phyloP scores from a whole-genome alignment of 1,139 yeast genomes.

The Yamadazyma sp. region DNA sequence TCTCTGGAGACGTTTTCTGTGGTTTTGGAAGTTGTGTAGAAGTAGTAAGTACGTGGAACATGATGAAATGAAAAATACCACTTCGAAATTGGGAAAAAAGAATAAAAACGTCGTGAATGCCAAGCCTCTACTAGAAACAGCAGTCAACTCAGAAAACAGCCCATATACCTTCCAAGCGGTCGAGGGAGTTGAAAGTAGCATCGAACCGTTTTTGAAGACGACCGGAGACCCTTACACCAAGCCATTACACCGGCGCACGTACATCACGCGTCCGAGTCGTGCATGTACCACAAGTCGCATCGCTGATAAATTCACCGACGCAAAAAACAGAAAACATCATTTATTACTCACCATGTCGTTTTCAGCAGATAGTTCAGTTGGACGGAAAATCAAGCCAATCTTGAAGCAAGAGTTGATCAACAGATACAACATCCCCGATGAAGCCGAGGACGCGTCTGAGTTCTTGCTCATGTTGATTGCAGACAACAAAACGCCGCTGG shows the following conservation, averaged over 20 bases:
- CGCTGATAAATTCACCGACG: background rate
- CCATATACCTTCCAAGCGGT: too few relatives aligned
- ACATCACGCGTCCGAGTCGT: background rate
- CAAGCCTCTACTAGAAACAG: too few relatives aligned
- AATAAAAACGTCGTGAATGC: too few relatives aligned
- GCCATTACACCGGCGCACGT: background rate
- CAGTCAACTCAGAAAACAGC: too few relatives aligned
- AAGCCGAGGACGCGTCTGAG: constrained; percentile 78
- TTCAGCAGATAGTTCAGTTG: constrained; percentile 45
- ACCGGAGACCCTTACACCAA: background rate
- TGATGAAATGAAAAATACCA: too few relatives aligned
- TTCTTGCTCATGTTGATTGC: constrained; percentile 72
- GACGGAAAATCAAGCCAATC: constrained; percentile 35
- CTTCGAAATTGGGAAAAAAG: too few relatives aligned
- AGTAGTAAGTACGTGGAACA: too few relatives aligned
- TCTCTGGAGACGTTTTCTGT: too few relatives aligned
- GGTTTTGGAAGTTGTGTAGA: too few relatives aligned
- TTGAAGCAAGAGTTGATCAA: constrained; percentile 38
- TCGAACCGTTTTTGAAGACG: too few relatives aligned
- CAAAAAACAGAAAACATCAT: background rate
- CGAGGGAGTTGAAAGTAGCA: too few relatives aligned
- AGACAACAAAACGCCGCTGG: constrained; percentile 64
- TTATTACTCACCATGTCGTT: constrained; percentile 22
- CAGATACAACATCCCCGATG: constrained; percentile 49
- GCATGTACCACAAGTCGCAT: background rate